These are phyloP conservation scores for Komagataella kurtzmanii DNA, from an alignment of 805 yeast genomes.

Conservation along the genomic window DNA sequence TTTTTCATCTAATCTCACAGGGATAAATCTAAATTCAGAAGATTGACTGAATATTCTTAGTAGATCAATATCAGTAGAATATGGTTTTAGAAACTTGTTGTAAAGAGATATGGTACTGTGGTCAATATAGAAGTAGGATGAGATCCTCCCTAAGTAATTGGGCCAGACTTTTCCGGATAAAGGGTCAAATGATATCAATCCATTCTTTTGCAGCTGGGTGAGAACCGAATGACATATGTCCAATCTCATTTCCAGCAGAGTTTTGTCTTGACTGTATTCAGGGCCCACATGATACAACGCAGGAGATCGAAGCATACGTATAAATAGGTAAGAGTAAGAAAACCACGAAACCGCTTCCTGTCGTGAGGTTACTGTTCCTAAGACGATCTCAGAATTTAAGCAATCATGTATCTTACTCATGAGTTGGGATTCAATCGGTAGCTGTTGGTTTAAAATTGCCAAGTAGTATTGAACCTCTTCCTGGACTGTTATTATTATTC, in stretches of 20 bases:
- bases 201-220: constrained; percentile 35
- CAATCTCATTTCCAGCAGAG: constrained; percentile 36
- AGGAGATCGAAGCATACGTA: constrained; percentile 69
- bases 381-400: constrained; percentile 77
- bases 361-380: constrained; percentile 47
- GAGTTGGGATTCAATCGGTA: constrained; percentile 86
- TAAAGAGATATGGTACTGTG: constrained; percentile 62
- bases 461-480: constrained; percentile 78
- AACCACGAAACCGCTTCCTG: constrained; percentile 75
- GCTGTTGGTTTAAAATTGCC: constrained; percentile 80
- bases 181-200: constrained; percentile 47
- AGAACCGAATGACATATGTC: constrained; percentile 75
- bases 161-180: constrained; percentile 32
- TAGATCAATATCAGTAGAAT: constrained; percentile 58
- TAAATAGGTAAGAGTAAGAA: constrained; percentile 61
- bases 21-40: constrained; percentile 73
- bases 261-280: constrained; percentile 38
- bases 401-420: constrained; percentile 58
- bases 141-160: constrained; percentile 68
- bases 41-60: constrained; percentile 68
- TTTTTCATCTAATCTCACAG: constrained; percentile 80
- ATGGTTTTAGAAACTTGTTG: constrained; percentile 47
- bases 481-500: constrained; percentile 81
- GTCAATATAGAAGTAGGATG: constrained; percentile 77
- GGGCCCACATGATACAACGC: constrained; percentile 63